Evolutionary conservation across 164 flowering plant genomes (phyloP).

Genomic region (Magnolia kwangsiensis): DNA sequence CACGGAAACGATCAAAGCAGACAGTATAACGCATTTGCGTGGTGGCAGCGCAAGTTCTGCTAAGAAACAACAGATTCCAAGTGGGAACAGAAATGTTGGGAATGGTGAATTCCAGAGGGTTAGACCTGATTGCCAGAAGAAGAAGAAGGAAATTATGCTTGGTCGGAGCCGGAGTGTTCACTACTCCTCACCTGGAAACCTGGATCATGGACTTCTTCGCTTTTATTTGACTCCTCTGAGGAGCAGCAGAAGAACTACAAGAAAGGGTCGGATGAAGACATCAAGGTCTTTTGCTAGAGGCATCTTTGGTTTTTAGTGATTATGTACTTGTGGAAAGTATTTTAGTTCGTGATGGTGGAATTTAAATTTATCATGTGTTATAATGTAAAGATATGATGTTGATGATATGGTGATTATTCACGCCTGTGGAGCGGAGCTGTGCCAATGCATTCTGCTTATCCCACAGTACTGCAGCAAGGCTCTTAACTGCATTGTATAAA

Average conservation of each 20-base stretch:
- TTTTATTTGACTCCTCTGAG: slow-evolving; percentile 25
- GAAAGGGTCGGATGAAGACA: slow-evolving; percentile 4
- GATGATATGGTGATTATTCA: not conserved
- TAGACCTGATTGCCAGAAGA: slow-evolving; percentile 6
- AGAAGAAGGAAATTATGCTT: slow-evolving; percentile 9
- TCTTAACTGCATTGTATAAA: not conserved
- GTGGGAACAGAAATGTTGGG: not conserved
- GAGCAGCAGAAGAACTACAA: slow-evolving; percentile 17
- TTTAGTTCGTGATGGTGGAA: not conserved
- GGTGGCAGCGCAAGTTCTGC: not conserved
- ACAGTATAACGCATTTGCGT: slow-evolving; percentile 3
- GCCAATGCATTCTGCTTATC: not conserved
- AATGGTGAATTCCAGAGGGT: slow-evolving; percentile 6
- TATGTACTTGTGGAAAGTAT: not conserved
- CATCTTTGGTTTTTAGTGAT: slow-evolving; percentile 9
- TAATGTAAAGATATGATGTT: not conserved
- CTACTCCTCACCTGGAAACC: slow-evolving; percentile 17
- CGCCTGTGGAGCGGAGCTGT: not conserved
- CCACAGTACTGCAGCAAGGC: not conserved
- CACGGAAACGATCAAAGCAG: not conserved
- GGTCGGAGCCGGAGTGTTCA: slow-evolving; percentile 23
- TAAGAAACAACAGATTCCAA: slow-evolving; percentile 1
- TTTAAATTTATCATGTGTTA: not conserved
- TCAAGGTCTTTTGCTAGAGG: slow-evolving; percentile 13
- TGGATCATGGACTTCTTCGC: slow-evolving; percentile 21